Evolutionary conservation across 2,329 filamentous ascomycete species (phyloP).

Genomic region (Claviceps maximensis): DNA sequence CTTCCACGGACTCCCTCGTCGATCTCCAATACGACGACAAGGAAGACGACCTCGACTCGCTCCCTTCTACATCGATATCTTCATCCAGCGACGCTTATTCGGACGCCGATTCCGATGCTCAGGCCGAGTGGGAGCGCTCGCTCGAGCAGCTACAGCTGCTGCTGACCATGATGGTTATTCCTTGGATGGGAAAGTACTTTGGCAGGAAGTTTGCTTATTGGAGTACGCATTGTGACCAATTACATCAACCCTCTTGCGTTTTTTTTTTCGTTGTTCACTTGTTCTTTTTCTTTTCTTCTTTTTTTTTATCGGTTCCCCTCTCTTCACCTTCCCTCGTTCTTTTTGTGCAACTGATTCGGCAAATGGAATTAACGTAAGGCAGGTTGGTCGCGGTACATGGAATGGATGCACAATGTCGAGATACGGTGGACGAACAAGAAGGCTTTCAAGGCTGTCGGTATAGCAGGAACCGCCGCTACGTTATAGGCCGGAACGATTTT

Average conservation of each 20-base stretch:
- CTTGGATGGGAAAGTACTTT: conserved; percentile 88
- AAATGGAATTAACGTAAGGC: neutral
- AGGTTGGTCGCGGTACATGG: conserved; percentile 93
- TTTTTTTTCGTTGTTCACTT: neutral
- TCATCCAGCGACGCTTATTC: conserved; percentile 42
- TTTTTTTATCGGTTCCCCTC: neutral
- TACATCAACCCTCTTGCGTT: neutral
- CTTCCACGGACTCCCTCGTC: conserved; percentile 33
- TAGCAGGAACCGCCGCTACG: conserved; percentile 44
- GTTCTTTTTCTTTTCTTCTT: neutral
- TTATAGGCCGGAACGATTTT: conserved; percentile 25
- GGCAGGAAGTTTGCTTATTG: conserved; percentile 92
- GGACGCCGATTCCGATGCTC: conserved; percentile 66
- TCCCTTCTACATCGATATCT: conserved; percentile 34
- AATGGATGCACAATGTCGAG: conserved; percentile 78
- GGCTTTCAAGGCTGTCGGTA: conserved; percentile 49
- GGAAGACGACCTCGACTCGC: conserved; percentile 45
- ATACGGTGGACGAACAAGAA: conserved; percentile 51
- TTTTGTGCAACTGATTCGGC: neutral
- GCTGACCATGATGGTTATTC: conserved; percentile 86
- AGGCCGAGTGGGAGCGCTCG: conserved; percentile 88
- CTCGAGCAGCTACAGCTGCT: conserved; percentile 87
- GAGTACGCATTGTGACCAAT: conserved; percentile 42
- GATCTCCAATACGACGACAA: conserved; percentile 39
- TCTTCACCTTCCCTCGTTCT: neutral